Conservation (phyloP, 129 eudicot genomes). For the Scalesia atractyloides region DNA sequence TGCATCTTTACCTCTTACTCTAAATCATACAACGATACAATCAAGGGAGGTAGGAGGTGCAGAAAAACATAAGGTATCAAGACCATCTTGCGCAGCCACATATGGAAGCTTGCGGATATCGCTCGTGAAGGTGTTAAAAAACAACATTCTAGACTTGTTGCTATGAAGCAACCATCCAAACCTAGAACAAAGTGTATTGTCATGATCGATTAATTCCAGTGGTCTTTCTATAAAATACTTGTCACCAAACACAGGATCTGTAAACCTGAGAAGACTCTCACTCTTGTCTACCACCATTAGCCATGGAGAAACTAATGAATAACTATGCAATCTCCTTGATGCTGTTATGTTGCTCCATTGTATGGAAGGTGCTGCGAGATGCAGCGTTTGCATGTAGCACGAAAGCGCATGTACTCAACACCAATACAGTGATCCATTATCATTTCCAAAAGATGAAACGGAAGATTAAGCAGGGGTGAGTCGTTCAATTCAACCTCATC, state of each 20-base stretch:
- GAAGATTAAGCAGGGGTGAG: not conserved
- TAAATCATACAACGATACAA: constrained; percentile 24
- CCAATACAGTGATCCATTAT: not conserved
- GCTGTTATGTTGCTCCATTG: not conserved
- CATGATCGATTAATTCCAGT: not conserved
- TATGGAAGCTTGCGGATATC: constrained; percentile 13
- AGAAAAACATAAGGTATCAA: constrained; percentile 1
- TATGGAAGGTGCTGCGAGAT: constrained; percentile 7
- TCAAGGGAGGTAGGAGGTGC: constrained; percentile 18
- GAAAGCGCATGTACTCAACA: constrained; percentile 3
- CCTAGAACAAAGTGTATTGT: not conserved
- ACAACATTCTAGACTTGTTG: not conserved
- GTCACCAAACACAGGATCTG: constrained; percentile 24
- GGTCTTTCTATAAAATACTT: not conserved
- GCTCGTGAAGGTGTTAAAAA: constrained; percentile 32
- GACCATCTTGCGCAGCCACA: not conserved
- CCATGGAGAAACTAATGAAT: constrained; percentile 26
- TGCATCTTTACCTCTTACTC: no score
- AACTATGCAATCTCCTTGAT: constrained; percentile 1
- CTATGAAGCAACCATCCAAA: constrained; percentile 24
- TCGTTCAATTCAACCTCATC: not conserved
- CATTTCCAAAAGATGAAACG: constrained; percentile 3
- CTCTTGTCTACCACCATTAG: constrained; percentile 16
- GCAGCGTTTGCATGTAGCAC: not conserved
- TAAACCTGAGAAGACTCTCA: not conserved